These are phyloP conservation scores for Ophiocordyceps sinensis DNA, from an alignment of 2,329 filamentous ascomycete genomes.

Conservation along the genomic window DNA sequence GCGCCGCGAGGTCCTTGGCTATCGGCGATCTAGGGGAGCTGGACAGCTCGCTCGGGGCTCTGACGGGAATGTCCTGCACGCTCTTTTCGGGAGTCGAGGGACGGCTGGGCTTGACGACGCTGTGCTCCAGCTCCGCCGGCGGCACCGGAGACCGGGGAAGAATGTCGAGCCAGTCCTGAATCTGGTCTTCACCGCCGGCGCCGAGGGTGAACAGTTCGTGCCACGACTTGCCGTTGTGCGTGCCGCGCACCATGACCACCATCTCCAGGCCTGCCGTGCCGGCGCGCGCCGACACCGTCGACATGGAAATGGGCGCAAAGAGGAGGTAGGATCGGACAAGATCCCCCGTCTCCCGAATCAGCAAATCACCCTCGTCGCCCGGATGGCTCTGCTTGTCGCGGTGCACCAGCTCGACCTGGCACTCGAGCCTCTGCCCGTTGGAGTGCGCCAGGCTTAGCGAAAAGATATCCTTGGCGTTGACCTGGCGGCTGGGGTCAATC, in stretches of 20 bases:
- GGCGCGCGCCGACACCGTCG: conserved; percentile 62
- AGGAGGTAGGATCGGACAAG: conserved; percentile 64
- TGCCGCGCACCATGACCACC: conserved; percentile 74
- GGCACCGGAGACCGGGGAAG: conserved; percentile 41
- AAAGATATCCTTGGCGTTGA: conserved; percentile 82
- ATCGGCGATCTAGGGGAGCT: conserved; percentile 9
- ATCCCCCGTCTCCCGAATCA: conserved; percentile 80
- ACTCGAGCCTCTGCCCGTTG: conserved; percentile 77
- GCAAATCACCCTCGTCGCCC: conserved; percentile 63
- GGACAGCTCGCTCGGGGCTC: conserved; percentile 12
- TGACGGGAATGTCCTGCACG: conserved; percentile 16
- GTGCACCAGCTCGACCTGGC: conserved; percentile 74
- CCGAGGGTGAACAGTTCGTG: conserved; percentile 68
- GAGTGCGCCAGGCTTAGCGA: conserved; percentile 75
- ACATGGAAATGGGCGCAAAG: conserved; percentile 71
- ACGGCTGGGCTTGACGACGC: conserved; percentile 12
- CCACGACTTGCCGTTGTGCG: conserved; percentile 54
- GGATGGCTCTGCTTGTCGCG: conserved; percentile 62
- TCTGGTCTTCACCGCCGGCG: conserved; percentile 62
- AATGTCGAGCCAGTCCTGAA: conserved; percentile 77
- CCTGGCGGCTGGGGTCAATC: conserved; percentile 66
- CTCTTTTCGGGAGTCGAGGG: conserved; percentile 5
- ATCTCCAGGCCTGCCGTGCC: conserved; percentile 59
- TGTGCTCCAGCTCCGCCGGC: conserved; percentile 23
- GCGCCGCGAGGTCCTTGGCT: conserved; percentile 4